These are phyloP conservation scores for Rosa lucieae DNA, from an alignment of 306 rosid species.

Conservation along the genomic window DNA sequence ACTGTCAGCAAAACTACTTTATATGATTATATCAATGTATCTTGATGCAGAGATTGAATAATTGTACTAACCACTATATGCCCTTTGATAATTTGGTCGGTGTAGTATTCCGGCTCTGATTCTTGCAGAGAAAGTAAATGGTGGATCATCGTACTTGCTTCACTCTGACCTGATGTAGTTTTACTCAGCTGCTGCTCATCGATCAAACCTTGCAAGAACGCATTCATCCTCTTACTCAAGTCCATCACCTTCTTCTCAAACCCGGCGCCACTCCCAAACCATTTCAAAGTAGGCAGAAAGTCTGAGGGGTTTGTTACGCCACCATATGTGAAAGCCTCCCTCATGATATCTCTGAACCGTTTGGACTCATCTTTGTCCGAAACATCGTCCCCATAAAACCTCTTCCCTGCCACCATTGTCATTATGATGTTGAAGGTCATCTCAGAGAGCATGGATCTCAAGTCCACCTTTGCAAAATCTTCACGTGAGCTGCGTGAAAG, in stretches of 20 bases:
- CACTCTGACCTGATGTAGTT: background rate
- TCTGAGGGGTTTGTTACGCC: background rate
- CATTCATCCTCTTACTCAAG: background rate
- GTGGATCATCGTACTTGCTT: slow-evolving; percentile 12
- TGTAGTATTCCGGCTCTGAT: slow-evolving; percentile 25
- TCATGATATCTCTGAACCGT: slow-evolving; percentile 7
- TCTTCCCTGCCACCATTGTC: slow-evolving; percentile 21
- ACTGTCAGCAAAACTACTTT: background rate
- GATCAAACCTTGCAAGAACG: slow-evolving; percentile 3
- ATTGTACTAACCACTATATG: slow-evolving; percentile 16
- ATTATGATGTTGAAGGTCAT: slow-evolving; percentile 16
- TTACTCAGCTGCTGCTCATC: background rate
- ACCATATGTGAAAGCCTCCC: background rate
- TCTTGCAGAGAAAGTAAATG: slow-evolving; percentile 26
- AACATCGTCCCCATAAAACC: slow-evolving; percentile 13
- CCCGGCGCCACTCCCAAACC: background rate
- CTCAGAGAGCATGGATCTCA: slow-evolving; percentile 5
- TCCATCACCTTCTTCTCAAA: background rate
- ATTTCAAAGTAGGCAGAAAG: slow-evolving; percentile 3
- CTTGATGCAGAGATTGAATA: background rate
- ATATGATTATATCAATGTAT: background rate
- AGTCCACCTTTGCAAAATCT: slow-evolving; percentile 10
- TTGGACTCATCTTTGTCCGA: background rate
- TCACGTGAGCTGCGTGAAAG: background rate
- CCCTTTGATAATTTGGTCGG: slow-evolving; percentile 25